Base-by-base conservation (phyloP, 2,329 filamentous ascomycete species). In the Arachnomyces sp. region DNA sequence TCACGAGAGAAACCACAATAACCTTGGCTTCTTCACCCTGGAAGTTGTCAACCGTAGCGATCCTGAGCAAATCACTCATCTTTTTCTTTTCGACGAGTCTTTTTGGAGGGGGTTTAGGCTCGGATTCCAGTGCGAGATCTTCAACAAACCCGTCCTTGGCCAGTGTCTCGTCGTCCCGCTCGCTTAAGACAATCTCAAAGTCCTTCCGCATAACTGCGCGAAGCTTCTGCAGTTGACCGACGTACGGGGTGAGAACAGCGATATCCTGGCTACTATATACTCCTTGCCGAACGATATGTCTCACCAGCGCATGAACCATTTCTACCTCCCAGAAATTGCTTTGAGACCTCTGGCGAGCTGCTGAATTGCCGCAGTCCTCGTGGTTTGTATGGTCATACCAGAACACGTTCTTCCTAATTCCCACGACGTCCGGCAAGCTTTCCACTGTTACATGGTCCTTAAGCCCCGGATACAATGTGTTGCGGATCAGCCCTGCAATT, bases 1-100 rank as follows among this genome's bases (percentile, higher is more conserved):
- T 72, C 0, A 84, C 78, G 0, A 86, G 64, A 0, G 77, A 82
- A 0, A 85, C 61, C 1, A 86, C 62, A 1, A 86, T 66, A 12
- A 86, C 62, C 33, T 82, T 78, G 9, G 74, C 76, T 52, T 86
- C 81, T 47, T 86, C 80, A 1, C 82, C 82, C 49, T 86, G 78
- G 39, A 84, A 86, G 45, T 84, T 85, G 53, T 83, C 78, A 0
- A 84, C 72, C 0, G 78, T 84, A 0, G 77, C 75, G 0, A 79
- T 53, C 13, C 16, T 16, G 5, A 46, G 17, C 1, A 43, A 13
- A 11, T 40, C 29, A 5, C 14, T 44, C 38, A 44, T 33, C 6
- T 14, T 34, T 15, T 36, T 34, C 21, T 31, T 40, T 11, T 36
- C 14, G 18, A 16, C 11, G 29, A 25, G 29, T 37, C n/a, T 25